These are phyloP conservation scores for Chaetomium sp. DNA, from an alignment of 2,329 filamentous ascomycete species.

Conservation along the genomic window DNA sequence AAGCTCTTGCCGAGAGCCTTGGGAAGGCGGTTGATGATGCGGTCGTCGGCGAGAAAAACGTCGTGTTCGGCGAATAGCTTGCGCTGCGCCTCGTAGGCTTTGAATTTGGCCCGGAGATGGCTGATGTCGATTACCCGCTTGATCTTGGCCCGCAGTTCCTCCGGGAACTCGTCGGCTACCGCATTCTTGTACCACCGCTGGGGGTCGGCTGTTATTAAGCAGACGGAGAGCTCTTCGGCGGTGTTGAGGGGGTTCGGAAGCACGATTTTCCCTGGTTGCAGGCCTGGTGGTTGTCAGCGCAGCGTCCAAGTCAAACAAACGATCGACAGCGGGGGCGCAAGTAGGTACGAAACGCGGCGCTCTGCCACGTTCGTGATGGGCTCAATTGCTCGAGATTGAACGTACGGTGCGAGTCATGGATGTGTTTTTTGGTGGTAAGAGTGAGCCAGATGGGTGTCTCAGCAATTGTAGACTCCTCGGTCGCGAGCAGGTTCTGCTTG, in stretches of 20 bases:
- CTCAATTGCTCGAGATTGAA: neutral
- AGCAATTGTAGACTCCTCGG: constrained; percentile 33
- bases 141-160: constrained; percentile 59
- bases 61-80: constrained; percentile 83
- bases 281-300: constrained; percentile 22
- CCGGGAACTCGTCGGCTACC: constrained; percentile 62
- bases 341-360: neutral
- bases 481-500: constrained; percentile 52
- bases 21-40: constrained; percentile 69
- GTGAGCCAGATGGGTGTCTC: constrained; percentile 56
- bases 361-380: neutral
- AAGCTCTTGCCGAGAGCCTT: constrained; percentile 83
- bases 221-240: constrained; percentile 63
- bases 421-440: constrained; percentile 59
- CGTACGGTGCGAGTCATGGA: constrained; percentile 51
- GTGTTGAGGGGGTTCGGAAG: constrained; percentile 71
- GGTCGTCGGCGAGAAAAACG: constrained; percentile 86
- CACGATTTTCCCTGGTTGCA: constrained; percentile 78
- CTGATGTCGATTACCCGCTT: constrained; percentile 71
- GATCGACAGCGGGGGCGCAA: neutral
- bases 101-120: constrained; percentile 78
- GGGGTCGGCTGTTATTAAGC: constrained; percentile 63
- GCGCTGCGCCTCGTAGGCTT: constrained; percentile 78
- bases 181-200: constrained; percentile 91
- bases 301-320: neutral